Evolutionary conservation across 257 asterid genomes (phyloP).

Genomic region (Ilex asprella): DNA sequence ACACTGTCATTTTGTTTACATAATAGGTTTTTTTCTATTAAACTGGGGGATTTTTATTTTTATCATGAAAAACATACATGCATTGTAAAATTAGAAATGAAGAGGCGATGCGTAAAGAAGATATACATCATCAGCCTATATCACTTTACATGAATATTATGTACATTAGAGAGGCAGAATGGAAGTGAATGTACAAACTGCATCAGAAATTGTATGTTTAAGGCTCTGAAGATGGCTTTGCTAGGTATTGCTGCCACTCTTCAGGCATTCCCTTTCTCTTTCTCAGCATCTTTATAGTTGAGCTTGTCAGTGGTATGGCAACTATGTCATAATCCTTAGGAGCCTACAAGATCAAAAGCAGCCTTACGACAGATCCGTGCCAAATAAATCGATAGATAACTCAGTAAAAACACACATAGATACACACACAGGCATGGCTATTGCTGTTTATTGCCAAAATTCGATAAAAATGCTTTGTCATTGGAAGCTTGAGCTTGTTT

Average conservation of each 20-base stretch:
- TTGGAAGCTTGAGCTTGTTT: neutral
- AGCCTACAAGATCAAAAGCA: slow-evolving; percentile 32
- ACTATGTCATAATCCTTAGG: slow-evolving; percentile 74
- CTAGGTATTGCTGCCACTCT: slow-evolving; percentile 79
- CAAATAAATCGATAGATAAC: neutral
- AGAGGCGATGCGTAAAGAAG: too few species aligned
- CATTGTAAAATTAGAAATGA: too few species aligned
- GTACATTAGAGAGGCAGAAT: too few species aligned
- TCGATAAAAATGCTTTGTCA: neutral
- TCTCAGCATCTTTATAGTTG: slow-evolving; percentile 57
- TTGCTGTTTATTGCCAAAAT: neutral
- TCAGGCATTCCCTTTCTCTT: slow-evolving; percentile 65
- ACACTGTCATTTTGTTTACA: too few species aligned
- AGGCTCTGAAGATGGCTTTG: slow-evolving; percentile 49
- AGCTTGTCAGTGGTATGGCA: slow-evolving; percentile 69
- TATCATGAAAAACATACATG: too few species aligned
- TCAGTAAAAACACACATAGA: neutral
- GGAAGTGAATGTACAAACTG: slow-evolving; percentile 9
- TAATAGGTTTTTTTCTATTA: too few species aligned
- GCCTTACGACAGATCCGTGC: too few species aligned
- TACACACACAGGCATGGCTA: neutral
- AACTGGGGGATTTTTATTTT: too few species aligned
- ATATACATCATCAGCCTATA: too few species aligned
- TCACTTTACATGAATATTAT: too few species aligned
- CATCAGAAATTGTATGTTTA: slow-evolving; percentile 10